Evolutionary conservation across 2,329 filamentous ascomycete genomes (phyloP).

Genomic region (Cladosporium phlei): DNA sequence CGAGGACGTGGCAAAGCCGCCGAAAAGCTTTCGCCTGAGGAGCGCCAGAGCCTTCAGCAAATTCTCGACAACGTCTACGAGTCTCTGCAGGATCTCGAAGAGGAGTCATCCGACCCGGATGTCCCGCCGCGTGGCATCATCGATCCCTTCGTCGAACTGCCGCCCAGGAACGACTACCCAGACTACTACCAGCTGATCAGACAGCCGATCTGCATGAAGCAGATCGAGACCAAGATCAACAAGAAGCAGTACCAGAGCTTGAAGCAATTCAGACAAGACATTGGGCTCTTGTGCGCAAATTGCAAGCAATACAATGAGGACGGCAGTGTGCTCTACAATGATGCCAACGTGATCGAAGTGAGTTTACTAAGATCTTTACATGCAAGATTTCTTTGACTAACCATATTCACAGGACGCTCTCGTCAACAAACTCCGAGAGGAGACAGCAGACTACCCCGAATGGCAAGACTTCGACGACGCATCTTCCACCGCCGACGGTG

Average conservation of each 20-base stretch:
- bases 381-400: not conserved
- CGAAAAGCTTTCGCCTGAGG: conserved; percentile 61
- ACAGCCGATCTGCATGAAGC: conserved; percentile 91
- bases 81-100: conserved; percentile 75
- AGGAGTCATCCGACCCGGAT: conserved; percentile 58
- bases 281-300: conserved; percentile 80
- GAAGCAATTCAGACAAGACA: conserved; percentile 74
- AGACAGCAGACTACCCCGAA: conserved; percentile 52
- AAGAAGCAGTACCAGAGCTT: conserved; percentile 85
- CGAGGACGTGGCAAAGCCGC: conserved; percentile 65
- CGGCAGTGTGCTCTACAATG: conserved; percentile 81
- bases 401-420: conserved; percentile 11
- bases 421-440: conserved; percentile 49
- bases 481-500: conserved; percentile 46
- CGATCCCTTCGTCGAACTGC: conserved; percentile 87
- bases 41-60: conserved; percentile 73
- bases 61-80: conserved; percentile 76
- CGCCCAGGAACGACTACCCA: conserved; percentile 81
- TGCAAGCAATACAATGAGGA: conserved; percentile 97
- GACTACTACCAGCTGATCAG: conserved; percentile 95
- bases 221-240: conserved; percentile 92
- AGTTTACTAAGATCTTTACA: conserved; percentile 34
- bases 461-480: conserved; percentile 53
- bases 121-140: conserved; percentile 74
- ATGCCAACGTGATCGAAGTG: conserved; percentile 91